A percentile compares a stretch with the other conserved stretches of the same genome.
Evolutionary conservation across 139 green algal species (phyloP).

Genomic region (Chlamydomonas sp.): DNA sequence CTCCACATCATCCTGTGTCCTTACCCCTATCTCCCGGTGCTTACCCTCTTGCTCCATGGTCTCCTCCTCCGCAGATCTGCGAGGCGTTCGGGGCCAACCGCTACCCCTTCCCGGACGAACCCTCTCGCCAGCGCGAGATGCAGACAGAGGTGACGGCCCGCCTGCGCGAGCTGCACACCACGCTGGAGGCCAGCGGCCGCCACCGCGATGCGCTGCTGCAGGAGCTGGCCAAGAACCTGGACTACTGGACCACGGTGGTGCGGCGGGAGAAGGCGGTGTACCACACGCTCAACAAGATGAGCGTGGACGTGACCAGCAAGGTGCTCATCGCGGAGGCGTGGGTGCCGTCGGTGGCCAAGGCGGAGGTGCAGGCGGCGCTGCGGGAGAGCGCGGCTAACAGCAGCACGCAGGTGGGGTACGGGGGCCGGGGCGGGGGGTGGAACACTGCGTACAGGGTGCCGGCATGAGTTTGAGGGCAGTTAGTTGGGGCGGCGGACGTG

Average conservation of each 20-base stretch:
- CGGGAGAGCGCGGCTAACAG: conserved; percentile 47
- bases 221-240: neutral
- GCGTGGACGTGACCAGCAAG: conserved; percentile 93
- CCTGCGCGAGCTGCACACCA: conserved; percentile 90
- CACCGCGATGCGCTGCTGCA: conserved; percentile 78
- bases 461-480: conserved; percentile 83
- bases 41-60: neutral
- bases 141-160: conserved; percentile 82
- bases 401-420: conserved; percentile 53
- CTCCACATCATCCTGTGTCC: neutral
- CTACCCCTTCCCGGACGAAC: conserved; percentile 96
- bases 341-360: conserved; percentile 75
- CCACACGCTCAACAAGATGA: conserved; percentile 98
- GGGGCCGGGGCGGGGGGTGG: neutral
- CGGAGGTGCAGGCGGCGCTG: conserved; percentile 78
- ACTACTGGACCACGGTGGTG: conserved; percentile 40
- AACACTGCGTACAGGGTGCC: neutral
- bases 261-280: conserved; percentile 94
- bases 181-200: conserved; percentile 83
- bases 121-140: conserved; percentile 88
- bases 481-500: neutral
- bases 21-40: neutral
- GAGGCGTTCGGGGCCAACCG: conserved; percentile 93
- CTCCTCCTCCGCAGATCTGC: conserved; percentile 75
- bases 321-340: conserved; percentile 96